Evolutionary conservation across 805 yeast species (phyloP).

Genomic region (Torulaspora franciscae): DNA sequence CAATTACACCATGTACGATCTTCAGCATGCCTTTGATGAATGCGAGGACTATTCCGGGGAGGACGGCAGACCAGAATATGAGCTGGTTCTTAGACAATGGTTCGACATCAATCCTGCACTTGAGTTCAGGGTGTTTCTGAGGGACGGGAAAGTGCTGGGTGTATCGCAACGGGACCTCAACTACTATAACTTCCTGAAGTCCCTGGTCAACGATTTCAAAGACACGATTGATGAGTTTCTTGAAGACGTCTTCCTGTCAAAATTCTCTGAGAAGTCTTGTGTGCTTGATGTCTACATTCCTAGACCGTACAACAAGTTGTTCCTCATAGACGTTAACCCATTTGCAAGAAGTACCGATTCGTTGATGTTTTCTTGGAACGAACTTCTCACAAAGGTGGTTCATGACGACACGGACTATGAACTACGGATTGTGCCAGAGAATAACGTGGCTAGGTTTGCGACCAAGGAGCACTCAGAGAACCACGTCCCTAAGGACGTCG

Average conservation of each 20-base stretch:
- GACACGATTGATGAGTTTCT: constrained; percentile 53
- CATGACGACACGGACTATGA: constrained; percentile 39
- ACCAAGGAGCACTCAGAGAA: constrained; percentile 81
- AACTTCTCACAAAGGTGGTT: constrained; percentile 40
- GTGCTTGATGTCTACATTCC: constrained; percentile 84
- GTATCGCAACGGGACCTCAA: constrained; percentile 84
- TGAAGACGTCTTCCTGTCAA: constrained; percentile 41
- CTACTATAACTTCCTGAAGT: constrained; percentile 64
- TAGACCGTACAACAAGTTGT: constrained; percentile 59
- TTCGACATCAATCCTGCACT: constrained; percentile 76
- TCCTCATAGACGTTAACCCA: constrained; percentile 82
- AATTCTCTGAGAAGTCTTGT: constrained; percentile 52
- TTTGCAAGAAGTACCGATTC: constrained; percentile 75
- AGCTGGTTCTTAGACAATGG: constrained; percentile 81
- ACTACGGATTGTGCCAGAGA: constrained; percentile 62
- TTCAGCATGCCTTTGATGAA: constrained; percentile 63
- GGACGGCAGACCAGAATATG: constrained; percentile 40
- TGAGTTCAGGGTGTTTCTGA: constrained; percentile 85
- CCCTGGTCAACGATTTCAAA: constrained; percentile 45
- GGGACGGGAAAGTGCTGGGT: constrained; percentile 58
- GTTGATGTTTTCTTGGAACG: constrained; percentile 79
- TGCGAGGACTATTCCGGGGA: constrained; percentile 38
- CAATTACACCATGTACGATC: constrained; percentile 80
- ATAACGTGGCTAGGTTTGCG: constrained; percentile 71
- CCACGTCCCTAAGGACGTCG: constrained; percentile 86